Conservation (phyloP, 768 basidiomycete genomes). For the Mycena vulgaris region DNA sequence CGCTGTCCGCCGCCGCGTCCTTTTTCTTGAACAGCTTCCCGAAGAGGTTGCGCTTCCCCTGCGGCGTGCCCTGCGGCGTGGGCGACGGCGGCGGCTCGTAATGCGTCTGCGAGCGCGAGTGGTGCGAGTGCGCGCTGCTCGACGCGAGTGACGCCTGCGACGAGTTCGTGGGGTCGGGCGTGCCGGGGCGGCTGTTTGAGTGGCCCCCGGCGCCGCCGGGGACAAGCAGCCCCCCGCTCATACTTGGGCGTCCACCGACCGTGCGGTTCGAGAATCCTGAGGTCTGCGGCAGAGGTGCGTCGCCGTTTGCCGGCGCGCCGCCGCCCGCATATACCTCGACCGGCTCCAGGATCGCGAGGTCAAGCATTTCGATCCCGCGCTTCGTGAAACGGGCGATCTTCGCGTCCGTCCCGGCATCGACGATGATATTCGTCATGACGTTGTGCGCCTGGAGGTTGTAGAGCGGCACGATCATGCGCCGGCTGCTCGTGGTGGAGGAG, state of each 20-base stretch:
- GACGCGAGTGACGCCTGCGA: slow-evolving; percentile 43
- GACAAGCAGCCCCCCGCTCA: slow-evolving; percentile 9
- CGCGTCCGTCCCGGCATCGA: slow-evolving; percentile 91
- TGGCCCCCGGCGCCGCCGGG: slow-evolving; percentile 20
- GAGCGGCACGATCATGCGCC: slow-evolving; percentile 87
- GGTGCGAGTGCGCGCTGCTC: slow-evolving; percentile 37
- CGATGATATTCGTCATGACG: slow-evolving; percentile 87
- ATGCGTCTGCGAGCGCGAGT: slow-evolving; percentile 9
- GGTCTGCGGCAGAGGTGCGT: background rate
- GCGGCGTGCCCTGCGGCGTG: slow-evolving; percentile 44
- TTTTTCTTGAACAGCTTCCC: slow-evolving; percentile 81
- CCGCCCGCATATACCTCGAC: slow-evolving; percentile 72
- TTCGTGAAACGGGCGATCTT: slow-evolving; percentile 85
- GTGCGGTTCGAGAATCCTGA: slow-evolving; percentile 33
- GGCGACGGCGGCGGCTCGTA: slow-evolving; percentile 38
- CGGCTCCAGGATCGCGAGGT: slow-evolving; percentile 84
- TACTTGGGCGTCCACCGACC: slow-evolving; percentile 31
- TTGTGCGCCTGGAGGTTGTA: slow-evolving; percentile 93
- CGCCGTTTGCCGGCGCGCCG: slow-evolving; percentile 46
- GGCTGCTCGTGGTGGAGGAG: slow-evolving; percentile 60
- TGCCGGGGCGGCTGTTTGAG: slow-evolving; percentile 31
- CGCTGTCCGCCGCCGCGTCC: slow-evolving; percentile 40
- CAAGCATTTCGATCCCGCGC: slow-evolving; percentile 83
- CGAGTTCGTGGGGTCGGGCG: slow-evolving; percentile 49
- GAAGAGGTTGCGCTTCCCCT: slow-evolving; percentile 73